A percentile compares a stretch with the other conserved stretches of the same genome.
phyloP scores from a whole-genome alignment of 352 stramenopile species.

The Globisporangium paroecandrum region DNA sequence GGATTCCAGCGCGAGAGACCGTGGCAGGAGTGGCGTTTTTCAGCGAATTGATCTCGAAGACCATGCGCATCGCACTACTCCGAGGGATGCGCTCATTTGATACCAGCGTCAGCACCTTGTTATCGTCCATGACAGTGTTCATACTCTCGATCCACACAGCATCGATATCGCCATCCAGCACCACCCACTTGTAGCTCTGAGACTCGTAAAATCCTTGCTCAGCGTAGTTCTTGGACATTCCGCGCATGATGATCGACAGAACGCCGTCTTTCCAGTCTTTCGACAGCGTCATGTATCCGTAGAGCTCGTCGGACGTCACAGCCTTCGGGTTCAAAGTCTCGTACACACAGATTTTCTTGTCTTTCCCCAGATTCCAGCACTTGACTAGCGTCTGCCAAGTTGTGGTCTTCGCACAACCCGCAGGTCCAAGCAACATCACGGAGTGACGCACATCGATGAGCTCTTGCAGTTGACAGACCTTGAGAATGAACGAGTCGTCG shows the following conservation, averaged over 20 bases:
- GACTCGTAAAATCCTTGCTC: slow-evolving; percentile 95
- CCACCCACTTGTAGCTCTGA: slow-evolving; percentile 89
- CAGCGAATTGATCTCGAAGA: slow-evolving; percentile 89
- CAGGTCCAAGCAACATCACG: slow-evolving; percentile 81
- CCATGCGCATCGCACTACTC: slow-evolving; percentile 85
- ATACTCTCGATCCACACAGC: slow-evolving; percentile 91
- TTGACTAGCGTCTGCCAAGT: slow-evolving; percentile 85
- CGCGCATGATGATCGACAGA: slow-evolving; percentile 88
- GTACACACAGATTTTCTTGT: slow-evolving; percentile 88
- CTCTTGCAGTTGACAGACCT: slow-evolving; percentile 85
- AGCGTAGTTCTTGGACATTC: slow-evolving; percentile 88
- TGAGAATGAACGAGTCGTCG: slow-evolving; percentile 84
- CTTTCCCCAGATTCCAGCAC: slow-evolving; percentile 85
- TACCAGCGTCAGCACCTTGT: slow-evolving; percentile 94
- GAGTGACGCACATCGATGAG: slow-evolving; percentile 87
- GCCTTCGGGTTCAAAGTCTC: slow-evolving; percentile 88
- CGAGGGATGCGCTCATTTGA: slow-evolving; percentile 86
- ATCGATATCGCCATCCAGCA: slow-evolving; percentile 87
- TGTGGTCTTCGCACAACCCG: slow-evolving; percentile 82
- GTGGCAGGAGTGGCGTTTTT: slow-evolving; percentile 86
- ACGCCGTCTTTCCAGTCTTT: slow-evolving; percentile 90
- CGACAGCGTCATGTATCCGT: slow-evolving; percentile 90
- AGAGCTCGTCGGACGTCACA: slow-evolving; percentile 90
- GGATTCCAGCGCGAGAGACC: slow-evolving; percentile 83
- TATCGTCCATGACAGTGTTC: slow-evolving; percentile 98